Evolutionary conservation across 495 filamentous ascomycete species (phyloP).

Genomic region (Penicillium fimorum): DNA sequence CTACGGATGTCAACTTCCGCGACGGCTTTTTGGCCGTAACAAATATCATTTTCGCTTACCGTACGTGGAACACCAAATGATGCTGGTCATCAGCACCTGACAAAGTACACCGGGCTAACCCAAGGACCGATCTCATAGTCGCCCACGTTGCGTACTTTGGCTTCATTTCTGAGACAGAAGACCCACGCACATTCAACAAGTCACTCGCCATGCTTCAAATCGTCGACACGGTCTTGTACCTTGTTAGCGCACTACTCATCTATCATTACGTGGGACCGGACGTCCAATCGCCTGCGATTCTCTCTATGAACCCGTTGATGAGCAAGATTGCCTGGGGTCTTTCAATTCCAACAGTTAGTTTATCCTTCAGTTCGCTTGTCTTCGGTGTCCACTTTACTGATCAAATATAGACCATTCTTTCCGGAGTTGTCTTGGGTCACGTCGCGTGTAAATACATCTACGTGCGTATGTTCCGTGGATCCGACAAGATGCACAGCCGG

Average conservation of each 20-base stretch:
- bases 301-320: constrained; percentile 57
- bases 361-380: not conserved
- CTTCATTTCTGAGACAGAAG: constrained; percentile 74
- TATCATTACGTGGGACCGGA: constrained; percentile 69
- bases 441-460: constrained; percentile 64
- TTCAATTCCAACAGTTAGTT: constrained; percentile 63
- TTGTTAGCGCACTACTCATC: constrained; percentile 47
- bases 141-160: constrained; percentile 71
- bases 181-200: constrained; percentile 62
- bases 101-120: constrained; percentile 8
- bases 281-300: constrained; percentile 71
- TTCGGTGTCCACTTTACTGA: not conserved
- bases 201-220: constrained; percentile 62
- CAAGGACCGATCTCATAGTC: constrained; percentile 32
- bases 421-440: constrained; percentile 59
- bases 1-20: constrained; percentile 22
- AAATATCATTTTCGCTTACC: constrained; percentile 45
- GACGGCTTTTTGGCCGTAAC: constrained; percentile 33
- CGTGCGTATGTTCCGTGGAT: constrained; percentile 56
- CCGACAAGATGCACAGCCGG: constrained; percentile 55
- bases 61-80: constrained; percentile 20
- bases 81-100: not conserved
- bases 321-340: constrained; percentile 73
- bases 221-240: constrained; percentile 64
- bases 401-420: constrained; percentile 30